Conservation (phyloP, 805 yeast species). For the Hanseniaspora opuntiae region DNA sequence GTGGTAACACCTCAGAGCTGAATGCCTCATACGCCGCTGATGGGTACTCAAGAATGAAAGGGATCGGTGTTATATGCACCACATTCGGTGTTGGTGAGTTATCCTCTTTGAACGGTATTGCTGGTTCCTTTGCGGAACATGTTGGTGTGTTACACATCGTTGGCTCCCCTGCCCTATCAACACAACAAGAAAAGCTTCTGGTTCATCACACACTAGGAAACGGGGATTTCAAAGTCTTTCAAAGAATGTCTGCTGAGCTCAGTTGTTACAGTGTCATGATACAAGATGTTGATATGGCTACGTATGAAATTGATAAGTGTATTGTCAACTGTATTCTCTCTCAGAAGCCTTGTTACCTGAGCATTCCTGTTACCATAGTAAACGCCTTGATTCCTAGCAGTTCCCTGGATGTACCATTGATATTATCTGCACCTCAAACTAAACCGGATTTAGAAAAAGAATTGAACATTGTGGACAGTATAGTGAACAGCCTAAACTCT, state of each 20-base stretch:
- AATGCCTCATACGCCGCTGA: slow-evolving; percentile 86
- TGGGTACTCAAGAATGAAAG: slow-evolving; percentile 55
- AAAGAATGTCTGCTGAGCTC: slow-evolving; percentile 33
- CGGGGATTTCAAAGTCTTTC: slow-evolving; percentile 39
- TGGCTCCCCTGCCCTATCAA: slow-evolving; percentile 49
- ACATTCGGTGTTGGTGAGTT: slow-evolving; percentile 88
- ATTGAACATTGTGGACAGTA: slow-evolving; percentile 17
- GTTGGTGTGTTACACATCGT: slow-evolving; percentile 76
- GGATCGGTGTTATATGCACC: slow-evolving; percentile 27
- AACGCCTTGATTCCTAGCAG: slow-evolving; percentile 29
- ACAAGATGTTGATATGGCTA: slow-evolving; percentile 43
- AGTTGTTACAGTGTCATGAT: slow-evolving; percentile 42
- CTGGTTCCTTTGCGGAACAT: slow-evolving; percentile 73
- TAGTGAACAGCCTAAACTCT: slow-evolving; percentile 35
- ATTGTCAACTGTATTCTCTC: slow-evolving; percentile 35
- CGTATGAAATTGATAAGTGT: slow-evolving; percentile 34
- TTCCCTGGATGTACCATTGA: slow-evolving; percentile 26
- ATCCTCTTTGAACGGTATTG: slow-evolving; percentile 68
- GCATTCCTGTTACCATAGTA: slow-evolving; percentile 50
- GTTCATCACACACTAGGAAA: slow-evolving; percentile 22
- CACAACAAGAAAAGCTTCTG: slow-evolving; percentile 26
- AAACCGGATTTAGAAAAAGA: slow-evolving; percentile 29
- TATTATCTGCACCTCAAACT: slow-evolving; percentile 19
- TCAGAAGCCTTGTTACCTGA: slow-evolving; percentile 62
- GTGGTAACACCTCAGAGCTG: slow-evolving; percentile 77